phyloP scores from a whole-genome alignment of 192 early-diverging fungal species.

The Dimargaris verticillata region DNA sequence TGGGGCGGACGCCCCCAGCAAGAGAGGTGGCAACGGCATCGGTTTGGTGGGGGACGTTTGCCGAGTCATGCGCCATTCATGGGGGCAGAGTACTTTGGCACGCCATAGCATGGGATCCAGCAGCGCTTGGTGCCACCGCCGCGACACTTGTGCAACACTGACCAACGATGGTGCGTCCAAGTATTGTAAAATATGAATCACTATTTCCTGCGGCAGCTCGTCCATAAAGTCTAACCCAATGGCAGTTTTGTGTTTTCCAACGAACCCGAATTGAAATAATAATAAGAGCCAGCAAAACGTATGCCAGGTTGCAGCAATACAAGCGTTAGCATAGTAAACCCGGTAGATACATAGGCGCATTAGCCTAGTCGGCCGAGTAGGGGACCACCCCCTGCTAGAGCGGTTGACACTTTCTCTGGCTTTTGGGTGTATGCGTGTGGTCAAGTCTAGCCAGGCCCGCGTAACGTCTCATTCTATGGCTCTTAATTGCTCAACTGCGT shows the following conservation, averaged over 20 bases:
- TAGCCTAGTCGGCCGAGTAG: neutral
- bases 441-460: too few relatives aligned
- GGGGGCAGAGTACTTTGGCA: neutral
- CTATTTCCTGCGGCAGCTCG: conserved; percentile 2
- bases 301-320: neutral
- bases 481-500: too few relatives aligned
- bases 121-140: neutral
- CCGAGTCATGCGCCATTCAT: neutral
- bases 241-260: too few relatives aligned
- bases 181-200: neutral
- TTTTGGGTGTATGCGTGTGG: too few relatives aligned
- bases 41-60: neutral
- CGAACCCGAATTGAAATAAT: too few relatives aligned
- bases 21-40: neutral
- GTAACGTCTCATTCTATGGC: too few relatives aligned
- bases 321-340: neutral
- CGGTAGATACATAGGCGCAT: neutral
- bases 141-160: neutral
- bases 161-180: neutral
- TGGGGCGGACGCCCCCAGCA: neutral
- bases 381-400: neutral
- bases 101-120: conserved; percentile 6
- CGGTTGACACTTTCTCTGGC: too few relatives aligned
- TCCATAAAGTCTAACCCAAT: neutral
- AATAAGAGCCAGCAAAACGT: too few relatives aligned